A percentile compares a stretch with the other conserved stretches of the same genome.
phyloP scores from a whole-genome alignment of 2,329 filamentous ascomycete genomes.

The Catunica adiposa region DNA sequence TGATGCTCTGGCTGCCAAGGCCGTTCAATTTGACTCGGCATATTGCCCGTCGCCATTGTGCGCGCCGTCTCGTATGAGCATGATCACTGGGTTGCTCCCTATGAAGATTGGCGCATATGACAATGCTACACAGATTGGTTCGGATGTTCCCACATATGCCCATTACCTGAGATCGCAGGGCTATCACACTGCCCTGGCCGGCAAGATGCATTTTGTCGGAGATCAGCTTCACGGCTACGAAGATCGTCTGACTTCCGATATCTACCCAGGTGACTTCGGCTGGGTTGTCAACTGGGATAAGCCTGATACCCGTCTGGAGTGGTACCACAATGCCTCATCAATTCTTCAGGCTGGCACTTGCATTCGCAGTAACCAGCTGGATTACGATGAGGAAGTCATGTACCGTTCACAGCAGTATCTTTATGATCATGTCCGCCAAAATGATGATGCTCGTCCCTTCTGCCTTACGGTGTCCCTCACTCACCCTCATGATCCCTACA shows the following conservation, averaged over 20 bases:
- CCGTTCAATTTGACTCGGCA: conserved; percentile 82
- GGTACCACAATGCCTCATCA: conserved; percentile 92
- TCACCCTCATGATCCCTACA: conserved; percentile 89
- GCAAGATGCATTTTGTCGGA: conserved; percentile 96
- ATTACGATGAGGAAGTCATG: conserved; percentile 94
- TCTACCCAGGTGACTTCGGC: conserved; percentile 86
- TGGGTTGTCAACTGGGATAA: conserved; percentile 96
- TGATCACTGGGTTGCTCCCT: conserved; percentile 82
- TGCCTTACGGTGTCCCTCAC: conserved; percentile 81
- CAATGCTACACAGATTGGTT: conserved; percentile 70
- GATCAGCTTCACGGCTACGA: conserved; percentile 93
- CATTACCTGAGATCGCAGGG: conserved; percentile 74
- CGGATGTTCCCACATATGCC: conserved; percentile 78
- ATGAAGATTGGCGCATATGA: conserved; percentile 87
- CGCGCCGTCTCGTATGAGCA: conserved; percentile 81
- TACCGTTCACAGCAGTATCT: conserved; percentile 78
- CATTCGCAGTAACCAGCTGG: conserved; percentile 82
- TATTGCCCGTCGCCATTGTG: conserved; percentile 91
- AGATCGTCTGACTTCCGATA: conserved; percentile 80
- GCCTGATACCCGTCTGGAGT: conserved; percentile 70
- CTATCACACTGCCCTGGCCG: conserved; percentile 79
- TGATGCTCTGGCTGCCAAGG: conserved; percentile 61
- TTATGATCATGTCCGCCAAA: conserved; percentile 77
- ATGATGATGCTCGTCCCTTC: conserved; percentile 58
- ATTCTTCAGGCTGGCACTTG: conserved; percentile 80